Evolutionary conservation across 768 basidiomycete species (phyloP).

Genomic region (Pulveroboletus sp.): DNA sequence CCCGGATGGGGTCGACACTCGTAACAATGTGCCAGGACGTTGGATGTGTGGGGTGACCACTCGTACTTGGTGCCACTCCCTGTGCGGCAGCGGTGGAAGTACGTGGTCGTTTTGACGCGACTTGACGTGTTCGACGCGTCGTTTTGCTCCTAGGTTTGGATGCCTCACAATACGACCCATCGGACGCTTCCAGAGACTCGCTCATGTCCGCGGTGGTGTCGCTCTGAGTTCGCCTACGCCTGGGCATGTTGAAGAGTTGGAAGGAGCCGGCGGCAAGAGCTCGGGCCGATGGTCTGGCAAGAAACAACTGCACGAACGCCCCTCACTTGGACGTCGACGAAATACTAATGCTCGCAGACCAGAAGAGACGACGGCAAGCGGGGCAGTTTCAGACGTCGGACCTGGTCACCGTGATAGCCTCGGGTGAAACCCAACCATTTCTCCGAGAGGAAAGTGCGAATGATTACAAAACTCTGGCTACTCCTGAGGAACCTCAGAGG

Average conservation of each 20-base stretch:
- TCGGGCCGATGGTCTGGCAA: neutral
- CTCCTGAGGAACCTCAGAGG: too few species aligned
- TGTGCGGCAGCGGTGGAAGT: neutral
- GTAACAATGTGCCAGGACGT: conserved; percentile 46
- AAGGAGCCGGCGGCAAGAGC: neutral
- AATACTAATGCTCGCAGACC: neutral
- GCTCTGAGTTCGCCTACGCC: conserved; percentile 20
- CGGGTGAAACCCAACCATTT: neutral
- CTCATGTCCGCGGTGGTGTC: conserved; percentile 13
- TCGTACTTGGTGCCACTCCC: neutral
- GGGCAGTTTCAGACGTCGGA: neutral
- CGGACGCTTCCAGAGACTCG: conserved; percentile 15
- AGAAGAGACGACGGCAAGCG: neutral
- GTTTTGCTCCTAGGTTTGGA: conserved; percentile 9
- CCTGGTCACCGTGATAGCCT: too few species aligned
- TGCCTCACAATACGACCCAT: conserved; percentile 19
- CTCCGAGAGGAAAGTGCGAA: neutral
- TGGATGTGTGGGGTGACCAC: conserved; percentile 32
- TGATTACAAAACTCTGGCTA: too few species aligned
- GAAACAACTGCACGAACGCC: neutral
- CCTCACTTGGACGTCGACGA: too few species aligned
- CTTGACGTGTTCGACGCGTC: conserved; percentile 15
- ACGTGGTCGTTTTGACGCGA: conserved; percentile 12
- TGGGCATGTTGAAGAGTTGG: conserved; percentile 21
- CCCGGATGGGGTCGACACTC: conserved; percentile 37